These are phyloP conservation scores for Yamadazyma tumulicola DNA, from an alignment of 805 yeast species.

Conservation along the genomic window DNA sequence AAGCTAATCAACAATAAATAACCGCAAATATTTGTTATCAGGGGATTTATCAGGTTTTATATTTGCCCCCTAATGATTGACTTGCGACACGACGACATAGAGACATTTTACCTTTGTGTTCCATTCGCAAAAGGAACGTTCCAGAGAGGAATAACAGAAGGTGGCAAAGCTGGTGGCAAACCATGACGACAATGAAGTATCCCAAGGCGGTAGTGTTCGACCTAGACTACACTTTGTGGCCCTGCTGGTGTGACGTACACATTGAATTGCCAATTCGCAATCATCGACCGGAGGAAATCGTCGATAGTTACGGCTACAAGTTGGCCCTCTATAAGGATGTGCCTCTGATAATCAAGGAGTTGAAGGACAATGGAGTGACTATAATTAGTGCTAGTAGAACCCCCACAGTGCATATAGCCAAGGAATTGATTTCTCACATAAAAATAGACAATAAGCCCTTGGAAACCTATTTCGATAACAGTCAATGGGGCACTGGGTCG, in stretches of 20 bases:
- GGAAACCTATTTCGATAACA: slow-evolving; percentile 48
- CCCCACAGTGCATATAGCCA: slow-evolving; percentile 73
- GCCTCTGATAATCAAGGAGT: slow-evolving; percentile 52
- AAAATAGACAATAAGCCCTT: slow-evolving; percentile 53
- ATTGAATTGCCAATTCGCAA: slow-evolving; percentile 51
- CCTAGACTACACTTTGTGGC: slow-evolving; percentile 77
- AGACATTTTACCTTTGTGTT: too few relatives aligned
- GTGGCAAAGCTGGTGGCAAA: too few relatives aligned
- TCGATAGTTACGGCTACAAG: slow-evolving; percentile 53
- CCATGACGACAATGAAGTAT: slow-evolving; percentile 5
- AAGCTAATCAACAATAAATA: too few relatives aligned
- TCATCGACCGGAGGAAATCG: slow-evolving; percentile 31
- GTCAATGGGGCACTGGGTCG: slow-evolving; percentile 68
- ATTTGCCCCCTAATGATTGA: too few relatives aligned
- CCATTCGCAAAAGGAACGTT: too few relatives aligned
- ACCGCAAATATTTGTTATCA: too few relatives aligned
- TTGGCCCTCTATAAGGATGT: slow-evolving; percentile 67
- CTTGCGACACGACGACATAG: too few relatives aligned
- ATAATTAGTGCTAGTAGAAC: slow-evolving; percentile 79
- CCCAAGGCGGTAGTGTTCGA: slow-evolving; percentile 61
- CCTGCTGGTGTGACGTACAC: slow-evolving; percentile 81
- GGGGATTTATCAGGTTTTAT: too few relatives aligned
- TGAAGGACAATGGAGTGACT: slow-evolving; percentile 44
- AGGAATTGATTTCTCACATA: slow-evolving; percentile 52
- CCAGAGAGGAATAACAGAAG: too few relatives aligned